Evolutionary conservation across 495 filamentous ascomycete genomes (phyloP), one percentile per base, ranked within the genome.

Genomic region (Annulohypoxylon bovei): DNA sequence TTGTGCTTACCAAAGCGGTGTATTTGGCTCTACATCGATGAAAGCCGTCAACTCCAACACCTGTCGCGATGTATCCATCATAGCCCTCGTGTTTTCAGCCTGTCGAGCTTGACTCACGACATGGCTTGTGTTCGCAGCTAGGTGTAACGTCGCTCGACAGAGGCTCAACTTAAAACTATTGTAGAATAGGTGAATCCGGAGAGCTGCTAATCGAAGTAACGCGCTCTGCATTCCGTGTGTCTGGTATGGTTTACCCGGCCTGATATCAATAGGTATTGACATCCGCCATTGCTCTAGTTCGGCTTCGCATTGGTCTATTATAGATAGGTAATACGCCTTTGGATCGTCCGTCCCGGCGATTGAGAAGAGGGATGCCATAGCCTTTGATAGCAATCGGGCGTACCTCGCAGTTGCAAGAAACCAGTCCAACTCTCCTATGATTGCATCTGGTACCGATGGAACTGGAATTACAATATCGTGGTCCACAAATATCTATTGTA

Each of bases 321-420:
- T 46, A 6, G 52, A 37, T 28, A 66, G 64, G 33, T 64, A 75
- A 27, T 71, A 44, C 3, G 68, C 56, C 22, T 63, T 65, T 0
- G 76, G 68, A 23, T 76, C 75, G 18, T 69, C 57, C 6, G 75
- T 68, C 14, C 73, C 77, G 1, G 73, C 74, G 12, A 72, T 70
- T 11, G 76, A 79, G 62, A 79, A 81, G 6, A 81, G 69, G 1
- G 73, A 58, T 12, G 75, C 67, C 57, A 80, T 79, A 11, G 74
- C 70, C 20, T 70, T 62, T 2, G 78, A 80, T 2, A 75, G 42
- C 4, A 81, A 40, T 11, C 79, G 70, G 18, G 65, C 65, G 33
- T 78, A 72, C 16, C 73, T 72, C 11, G 75, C 70, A 9, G 63
- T 62, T 6, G 68, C 47, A 8, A 77, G 63, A 49, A 79, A 76